Conservation (phyloP, 163 green algal species). For the Trebouxiophyceae sp. region DNA sequence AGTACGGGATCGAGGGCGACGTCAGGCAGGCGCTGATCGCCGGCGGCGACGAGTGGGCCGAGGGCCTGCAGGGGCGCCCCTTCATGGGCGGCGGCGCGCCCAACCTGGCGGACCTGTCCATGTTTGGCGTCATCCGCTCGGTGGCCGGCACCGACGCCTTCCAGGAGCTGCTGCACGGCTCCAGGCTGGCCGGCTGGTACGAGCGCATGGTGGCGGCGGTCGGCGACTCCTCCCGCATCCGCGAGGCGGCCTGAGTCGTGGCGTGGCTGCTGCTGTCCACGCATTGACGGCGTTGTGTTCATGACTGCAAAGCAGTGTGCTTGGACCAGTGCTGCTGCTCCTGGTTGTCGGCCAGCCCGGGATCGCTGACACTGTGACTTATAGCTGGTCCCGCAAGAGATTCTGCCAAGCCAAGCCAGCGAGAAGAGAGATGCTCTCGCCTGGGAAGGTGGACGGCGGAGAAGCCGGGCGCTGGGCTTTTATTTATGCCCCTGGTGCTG, state of each 20-base stretch:
- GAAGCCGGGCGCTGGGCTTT: no score
- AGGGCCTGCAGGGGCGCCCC: conserved; percentile 9
- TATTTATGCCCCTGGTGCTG: no score
- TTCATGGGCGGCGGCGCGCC: conserved; percentile 70
- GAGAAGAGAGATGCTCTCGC: no score
- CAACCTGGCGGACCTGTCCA: conserved; percentile 84
- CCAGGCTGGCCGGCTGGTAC: conserved; percentile 60
- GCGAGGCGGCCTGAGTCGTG: not conserved
- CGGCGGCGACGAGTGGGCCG: conserved; percentile 57
- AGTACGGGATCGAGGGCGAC: conserved; percentile 85
- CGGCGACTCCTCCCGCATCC: conserved; percentile 16
- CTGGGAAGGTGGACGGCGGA: no score
- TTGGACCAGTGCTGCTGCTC: no score
- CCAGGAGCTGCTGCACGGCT: conserved; percentile 75
- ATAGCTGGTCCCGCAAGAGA: no score
- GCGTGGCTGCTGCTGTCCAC: not conserved
- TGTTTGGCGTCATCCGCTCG: conserved; percentile 84
- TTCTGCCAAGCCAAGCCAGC: no score
- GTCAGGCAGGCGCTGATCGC: conserved; percentile 55
- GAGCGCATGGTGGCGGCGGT: conserved; percentile 61
- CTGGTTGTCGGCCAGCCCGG: no score
- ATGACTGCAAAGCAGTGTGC: not conserved
- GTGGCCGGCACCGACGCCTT: conserved; percentile 68
- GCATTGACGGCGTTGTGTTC: not conserved
- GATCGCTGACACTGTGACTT: no score